phyloP scores from a whole-genome alignment of 176 grass and related monocot genomes.

The Musa troglodytarum region DNA sequence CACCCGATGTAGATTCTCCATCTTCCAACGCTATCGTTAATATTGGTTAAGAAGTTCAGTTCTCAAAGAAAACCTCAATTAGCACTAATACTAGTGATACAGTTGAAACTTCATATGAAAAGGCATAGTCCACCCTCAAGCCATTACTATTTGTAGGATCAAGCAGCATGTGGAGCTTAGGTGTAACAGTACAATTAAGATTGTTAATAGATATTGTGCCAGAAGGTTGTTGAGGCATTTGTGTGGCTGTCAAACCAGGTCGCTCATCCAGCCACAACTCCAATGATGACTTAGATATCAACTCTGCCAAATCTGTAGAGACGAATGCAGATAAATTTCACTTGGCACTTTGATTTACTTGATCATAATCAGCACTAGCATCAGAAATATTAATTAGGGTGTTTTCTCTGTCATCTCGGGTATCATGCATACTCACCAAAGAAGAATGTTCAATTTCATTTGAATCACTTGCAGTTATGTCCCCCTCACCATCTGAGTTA shows the following conservation, averaged over 20 bases:
- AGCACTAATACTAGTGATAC: slow-evolving; percentile 50
- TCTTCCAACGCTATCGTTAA: slow-evolving; percentile 54
- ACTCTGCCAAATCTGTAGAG: slow-evolving; percentile 74
- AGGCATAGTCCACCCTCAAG: slow-evolving; percentile 68
- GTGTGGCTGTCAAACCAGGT: slow-evolving; percentile 32
- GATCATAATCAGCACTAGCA: slow-evolving; percentile 34
- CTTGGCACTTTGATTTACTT: slow-evolving; percentile 35
- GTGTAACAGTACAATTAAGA: slow-evolving; percentile 52
- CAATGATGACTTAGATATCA: slow-evolving; percentile 69
- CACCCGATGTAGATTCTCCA: slow-evolving; percentile 47
- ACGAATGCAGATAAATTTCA: slow-evolving; percentile 52
- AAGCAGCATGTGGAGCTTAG: slow-evolving; percentile 55
- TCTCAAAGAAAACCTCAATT: slow-evolving; percentile 73
- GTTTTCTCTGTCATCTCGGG: slow-evolving; percentile 30
- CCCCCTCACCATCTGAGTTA: slow-evolving; percentile 25
- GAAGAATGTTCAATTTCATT: slow-evolving; percentile 20
- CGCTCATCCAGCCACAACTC: slow-evolving; percentile 84
- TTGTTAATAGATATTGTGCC: slow-evolving; percentile 76
- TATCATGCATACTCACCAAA: not conserved
- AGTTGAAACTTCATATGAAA: slow-evolving; percentile 56
- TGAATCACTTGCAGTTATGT: slow-evolving; percentile 23
- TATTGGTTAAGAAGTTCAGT: slow-evolving; percentile 42
- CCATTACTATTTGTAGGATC: slow-evolving; percentile 56
- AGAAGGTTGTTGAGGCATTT: slow-evolving; percentile 25
- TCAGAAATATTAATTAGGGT: slow-evolving; percentile 52